Evolutionary conservation across 495 filamentous ascomycete genomes (phyloP).

Genomic region (Xylaria bambusicola): DNA sequence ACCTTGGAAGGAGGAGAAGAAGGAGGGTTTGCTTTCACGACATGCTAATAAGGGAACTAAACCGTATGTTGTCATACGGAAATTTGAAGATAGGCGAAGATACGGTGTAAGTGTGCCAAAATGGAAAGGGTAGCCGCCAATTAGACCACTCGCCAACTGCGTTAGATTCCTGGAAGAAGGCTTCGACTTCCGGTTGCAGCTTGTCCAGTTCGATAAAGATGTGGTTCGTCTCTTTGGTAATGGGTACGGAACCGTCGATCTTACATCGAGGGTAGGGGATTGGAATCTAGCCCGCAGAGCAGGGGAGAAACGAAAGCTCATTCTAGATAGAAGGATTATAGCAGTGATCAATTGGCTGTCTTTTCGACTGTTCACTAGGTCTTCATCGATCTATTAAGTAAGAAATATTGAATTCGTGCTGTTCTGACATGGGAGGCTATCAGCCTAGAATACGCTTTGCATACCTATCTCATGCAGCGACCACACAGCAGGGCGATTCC

Average conservation of each 20-base stretch:
- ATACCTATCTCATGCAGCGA: too few species aligned
- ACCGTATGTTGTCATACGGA: conserved; percentile 13
- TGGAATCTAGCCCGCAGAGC: too few species aligned
- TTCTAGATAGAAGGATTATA: too few species aligned
- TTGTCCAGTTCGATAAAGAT: conserved; percentile 81
- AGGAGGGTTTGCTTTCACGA: neutral
- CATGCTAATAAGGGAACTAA: neutral
- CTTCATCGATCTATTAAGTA: too few species aligned
- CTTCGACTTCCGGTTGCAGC: conserved; percentile 71
- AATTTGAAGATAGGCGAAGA: conserved; percentile 10
- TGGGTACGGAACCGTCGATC: conserved; percentile 76
- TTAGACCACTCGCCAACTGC: conserved; percentile 66
- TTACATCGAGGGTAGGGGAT: conserved; percentile 77
- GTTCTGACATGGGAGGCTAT: too few species aligned
- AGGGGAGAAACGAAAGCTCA: too few species aligned
- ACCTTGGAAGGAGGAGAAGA: conserved; percentile 17
- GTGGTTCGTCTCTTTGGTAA: conserved; percentile 61
- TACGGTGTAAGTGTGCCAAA: conserved; percentile 20
- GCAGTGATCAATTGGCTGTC: too few species aligned
- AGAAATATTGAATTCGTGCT: too few species aligned
- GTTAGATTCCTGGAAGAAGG: conserved; percentile 63
- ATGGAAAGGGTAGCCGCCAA: conserved; percentile 20
- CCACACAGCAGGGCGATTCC: too few species aligned
- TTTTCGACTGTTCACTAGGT: too few species aligned
- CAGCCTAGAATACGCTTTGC: too few species aligned